phyloP scores from a whole-genome alignment of 352 stramenopile genomes.

The Phytophthora pini region DNA sequence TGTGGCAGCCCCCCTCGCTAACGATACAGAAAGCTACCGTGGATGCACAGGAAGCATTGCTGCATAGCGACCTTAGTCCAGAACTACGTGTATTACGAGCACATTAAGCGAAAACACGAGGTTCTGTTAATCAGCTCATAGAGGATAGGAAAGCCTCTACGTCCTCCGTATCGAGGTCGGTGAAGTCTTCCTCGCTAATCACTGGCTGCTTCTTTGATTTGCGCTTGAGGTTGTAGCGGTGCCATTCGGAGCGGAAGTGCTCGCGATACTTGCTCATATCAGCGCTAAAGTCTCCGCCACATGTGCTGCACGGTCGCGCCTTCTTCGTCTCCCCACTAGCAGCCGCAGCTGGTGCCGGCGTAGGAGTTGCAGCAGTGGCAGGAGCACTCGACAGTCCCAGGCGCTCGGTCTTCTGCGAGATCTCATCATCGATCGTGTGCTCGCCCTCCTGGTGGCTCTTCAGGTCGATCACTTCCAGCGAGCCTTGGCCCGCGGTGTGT shows the following conservation, averaged over 20 bases:
- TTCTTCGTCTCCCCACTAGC: conserved; percentile 46
- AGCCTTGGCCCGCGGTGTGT: conserved; percentile 56
- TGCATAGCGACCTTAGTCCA: conserved; percentile 20
- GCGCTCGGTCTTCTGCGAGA: conserved; percentile 87
- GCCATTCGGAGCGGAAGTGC: conserved; percentile 97
- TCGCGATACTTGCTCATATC: conserved; percentile 87
- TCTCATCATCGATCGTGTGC: conserved; percentile 92
- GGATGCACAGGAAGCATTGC: conserved; percentile 31
- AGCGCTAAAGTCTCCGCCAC: conserved; percentile 91
- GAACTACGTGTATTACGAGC: conserved; percentile 22
- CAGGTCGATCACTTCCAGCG: conserved; percentile 93
- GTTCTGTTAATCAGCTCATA: conserved; percentile 53
- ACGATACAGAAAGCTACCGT: conserved; percentile 25
- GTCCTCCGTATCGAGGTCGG: conserved; percentile 56
- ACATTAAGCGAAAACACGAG: conserved; percentile 16
- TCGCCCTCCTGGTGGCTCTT: conserved; percentile 92
- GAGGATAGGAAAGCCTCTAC: conserved; percentile 72
- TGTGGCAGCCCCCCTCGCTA: conserved; percentile 50
- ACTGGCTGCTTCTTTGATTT: conserved; percentile 91
- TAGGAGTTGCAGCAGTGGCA: conserved; percentile 6
- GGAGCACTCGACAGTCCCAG: conserved; percentile 50
- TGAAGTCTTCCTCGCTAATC: conserved; percentile 77
- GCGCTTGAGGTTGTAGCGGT: conserved; percentile 97
- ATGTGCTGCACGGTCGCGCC: conserved; percentile 90
- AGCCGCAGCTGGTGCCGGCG: conserved; percentile 11